phyloP scores from a whole-genome alignment of 1,284 basidiomycete genomes.

The Cutaneotrichosporon sp. region DNA sequence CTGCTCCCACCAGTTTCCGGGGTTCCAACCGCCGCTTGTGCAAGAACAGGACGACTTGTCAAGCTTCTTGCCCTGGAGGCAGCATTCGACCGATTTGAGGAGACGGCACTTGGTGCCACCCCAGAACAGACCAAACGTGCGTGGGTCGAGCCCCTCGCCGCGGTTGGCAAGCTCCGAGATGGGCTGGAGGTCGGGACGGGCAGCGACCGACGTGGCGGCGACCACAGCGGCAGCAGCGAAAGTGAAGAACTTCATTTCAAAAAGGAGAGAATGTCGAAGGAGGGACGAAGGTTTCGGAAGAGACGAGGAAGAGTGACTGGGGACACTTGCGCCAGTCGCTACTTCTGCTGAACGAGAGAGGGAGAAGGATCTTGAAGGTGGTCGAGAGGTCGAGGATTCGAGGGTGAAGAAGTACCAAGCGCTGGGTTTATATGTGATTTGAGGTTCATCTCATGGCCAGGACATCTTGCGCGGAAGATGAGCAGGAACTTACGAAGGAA shows the following conservation, averaged over 20 bases:
- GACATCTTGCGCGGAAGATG: too few relatives aligned
- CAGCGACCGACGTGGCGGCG: background rate
- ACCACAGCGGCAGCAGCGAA: background rate
- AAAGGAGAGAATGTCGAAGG: background rate
- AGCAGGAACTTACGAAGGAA: too few relatives aligned
- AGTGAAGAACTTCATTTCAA: background rate
- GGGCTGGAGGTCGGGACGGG: slow-evolving; percentile 3
- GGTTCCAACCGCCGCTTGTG: background rate
- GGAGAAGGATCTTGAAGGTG: background rate
- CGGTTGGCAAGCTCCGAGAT: background rate
- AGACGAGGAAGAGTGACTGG: background rate
- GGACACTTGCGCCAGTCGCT: background rate
- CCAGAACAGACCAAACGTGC: background rate
- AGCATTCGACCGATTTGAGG: slow-evolving; percentile 8
- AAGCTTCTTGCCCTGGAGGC: slow-evolving; percentile 6
- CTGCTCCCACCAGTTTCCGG: background rate
- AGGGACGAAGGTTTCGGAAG: background rate
- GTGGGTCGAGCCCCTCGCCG: slow-evolving; percentile 1
- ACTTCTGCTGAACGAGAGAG: background rate
- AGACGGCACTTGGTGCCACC: slow-evolving; percentile 1
- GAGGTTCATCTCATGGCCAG: too few relatives aligned
- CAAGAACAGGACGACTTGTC: slow-evolving; percentile 8
- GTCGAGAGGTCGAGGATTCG: too few relatives aligned
- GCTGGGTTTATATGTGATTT: background rate
- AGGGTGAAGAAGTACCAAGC: too few relatives aligned